Conservation (phyloP, 1,139 yeast species). For the Yamadazyma jaroonii region DNA sequence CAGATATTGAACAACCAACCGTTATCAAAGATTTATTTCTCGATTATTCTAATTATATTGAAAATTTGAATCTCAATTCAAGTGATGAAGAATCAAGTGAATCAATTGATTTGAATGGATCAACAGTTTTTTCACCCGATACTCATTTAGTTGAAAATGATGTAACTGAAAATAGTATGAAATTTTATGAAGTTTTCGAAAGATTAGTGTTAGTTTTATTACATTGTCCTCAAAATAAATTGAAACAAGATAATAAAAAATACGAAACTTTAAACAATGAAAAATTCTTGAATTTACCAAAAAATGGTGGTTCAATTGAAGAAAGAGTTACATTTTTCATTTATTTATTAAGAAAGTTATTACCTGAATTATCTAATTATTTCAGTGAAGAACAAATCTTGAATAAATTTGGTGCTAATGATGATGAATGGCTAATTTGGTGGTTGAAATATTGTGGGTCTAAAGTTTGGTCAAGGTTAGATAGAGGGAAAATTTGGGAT, state of each 20-base stretch:
- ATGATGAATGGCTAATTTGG: slow-evolving; percentile 92
- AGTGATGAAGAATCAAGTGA: slow-evolving; percentile 21
- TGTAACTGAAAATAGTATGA: slow-evolving; percentile 24
- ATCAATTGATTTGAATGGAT: not conserved
- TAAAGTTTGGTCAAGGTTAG: slow-evolving; percentile 77
- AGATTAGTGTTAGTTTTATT: slow-evolving; percentile 70
- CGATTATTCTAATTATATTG: slow-evolving; percentile 49
- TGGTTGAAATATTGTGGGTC: slow-evolving; percentile 95
- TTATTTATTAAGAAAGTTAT: slow-evolving; percentile 55
- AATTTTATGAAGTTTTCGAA: slow-evolving; percentile 71
- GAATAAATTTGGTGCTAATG: slow-evolving; percentile 57
- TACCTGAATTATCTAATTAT: slow-evolving; percentile 77
- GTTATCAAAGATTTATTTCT: slow-evolving; percentile 38
- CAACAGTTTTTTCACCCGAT: not conserved
- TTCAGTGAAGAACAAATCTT: slow-evolving; percentile 81
- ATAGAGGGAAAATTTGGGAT: slow-evolving; percentile 91
- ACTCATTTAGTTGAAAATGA: not conserved
- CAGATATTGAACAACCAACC: not conserved
- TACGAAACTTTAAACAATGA: slow-evolving; percentile 9
- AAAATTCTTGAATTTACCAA: slow-evolving; percentile 41
- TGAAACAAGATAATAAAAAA: slow-evolving; percentile 8
- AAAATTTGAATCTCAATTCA: slow-evolving; percentile 17
- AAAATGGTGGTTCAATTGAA: slow-evolving; percentile 65
- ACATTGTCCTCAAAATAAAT: slow-evolving; percentile 58
- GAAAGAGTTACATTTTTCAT: slow-evolving; percentile 75